These are phyloP conservation scores for Misopates orontium DNA, from an alignment of 257 asterid species.

Conservation along the genomic window DNA sequence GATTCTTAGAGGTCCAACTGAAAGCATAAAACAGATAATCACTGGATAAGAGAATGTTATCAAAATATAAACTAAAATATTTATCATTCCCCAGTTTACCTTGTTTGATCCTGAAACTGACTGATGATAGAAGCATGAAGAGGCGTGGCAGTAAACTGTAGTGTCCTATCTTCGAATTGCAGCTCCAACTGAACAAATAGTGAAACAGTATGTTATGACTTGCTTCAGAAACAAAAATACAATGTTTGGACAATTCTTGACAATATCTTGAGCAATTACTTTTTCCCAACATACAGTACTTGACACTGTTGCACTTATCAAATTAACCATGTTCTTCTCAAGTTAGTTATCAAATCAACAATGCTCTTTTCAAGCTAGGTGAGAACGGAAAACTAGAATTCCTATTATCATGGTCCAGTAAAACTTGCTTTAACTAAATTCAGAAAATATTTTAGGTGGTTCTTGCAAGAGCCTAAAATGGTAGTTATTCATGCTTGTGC, in stretches of 20 bases:
- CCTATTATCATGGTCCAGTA: conserved; percentile 11
- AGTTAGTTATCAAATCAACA: background rate
- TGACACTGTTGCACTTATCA: background rate
- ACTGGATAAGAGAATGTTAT: conserved; percentile 1
- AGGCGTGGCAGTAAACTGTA: conserved; percentile 81
- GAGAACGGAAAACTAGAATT: background rate
- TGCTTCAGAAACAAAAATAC: conserved; percentile 10
- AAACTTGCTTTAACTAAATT: conserved; percentile 15
- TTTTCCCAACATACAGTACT: conserved; percentile 11
- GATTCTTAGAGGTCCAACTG: conserved; percentile 88
- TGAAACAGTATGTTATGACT: conserved; percentile 20
- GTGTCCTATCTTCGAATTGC: conserved; percentile 77
- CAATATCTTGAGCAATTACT: conserved; percentile 8
- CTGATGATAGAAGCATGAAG: conserved; percentile 88
- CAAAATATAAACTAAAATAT: conserved; percentile 8
- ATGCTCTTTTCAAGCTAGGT: conserved; percentile 14
- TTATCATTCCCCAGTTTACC: conserved; percentile 41
- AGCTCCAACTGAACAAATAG: conserved; percentile 73
- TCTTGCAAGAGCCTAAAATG: too few relatives aligned
- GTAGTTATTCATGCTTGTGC: too few relatives aligned
- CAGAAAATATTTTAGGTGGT: background rate
- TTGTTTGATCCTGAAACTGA: conserved; percentile 85
- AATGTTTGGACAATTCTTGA: conserved; percentile 18
- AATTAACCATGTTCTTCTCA: conserved; percentile 10
- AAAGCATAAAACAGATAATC: conserved; percentile 22